Percentiles rank a stretch among this genome's conserved stretches.
Conservation (phyloP, 2,329 filamentous ascomycete species). For the Hortaea sp. region DNA sequence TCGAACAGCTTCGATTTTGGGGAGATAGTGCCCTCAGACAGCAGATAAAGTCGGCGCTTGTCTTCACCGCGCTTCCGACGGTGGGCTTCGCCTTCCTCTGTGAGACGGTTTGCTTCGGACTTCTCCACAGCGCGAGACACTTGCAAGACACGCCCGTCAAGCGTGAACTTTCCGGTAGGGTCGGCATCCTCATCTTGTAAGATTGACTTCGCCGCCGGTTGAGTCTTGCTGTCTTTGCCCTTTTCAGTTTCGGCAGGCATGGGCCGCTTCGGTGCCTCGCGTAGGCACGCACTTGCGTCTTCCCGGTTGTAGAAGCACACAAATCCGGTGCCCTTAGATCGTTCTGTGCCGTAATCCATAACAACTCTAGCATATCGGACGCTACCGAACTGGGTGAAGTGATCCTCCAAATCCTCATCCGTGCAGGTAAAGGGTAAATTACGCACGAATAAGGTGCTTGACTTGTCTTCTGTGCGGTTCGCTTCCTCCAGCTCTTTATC, state of each 20-base stretch:
- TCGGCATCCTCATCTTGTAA: constrained; percentile 80
- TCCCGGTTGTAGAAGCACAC: constrained; percentile 77
- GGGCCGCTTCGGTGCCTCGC: constrained; percentile 55
- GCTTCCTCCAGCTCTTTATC: constrained; percentile 34
- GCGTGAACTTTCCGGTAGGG: constrained; percentile 72
- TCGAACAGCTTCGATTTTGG: constrained; percentile 68
- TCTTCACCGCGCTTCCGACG: constrained; percentile 68
- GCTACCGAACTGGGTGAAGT: constrained; percentile 82
- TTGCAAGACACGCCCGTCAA: constrained; percentile 80
- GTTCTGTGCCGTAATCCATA: constrained; percentile 72
- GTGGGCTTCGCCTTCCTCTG: constrained; percentile 53
- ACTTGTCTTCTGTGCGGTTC: constrained; percentile 49
- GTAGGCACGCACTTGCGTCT: constrained; percentile 68
- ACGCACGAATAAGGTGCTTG: constrained; percentile 77
- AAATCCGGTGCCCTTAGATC: constrained; percentile 85
- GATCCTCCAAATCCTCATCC: constrained; percentile 70
- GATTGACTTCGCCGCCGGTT: constrained; percentile 61
- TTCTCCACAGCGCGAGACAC: constrained; percentile 78
- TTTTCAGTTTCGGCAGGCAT: constrained; percentile 21
- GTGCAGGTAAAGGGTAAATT: constrained; percentile 85
- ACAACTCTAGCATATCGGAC: constrained; percentile 87
- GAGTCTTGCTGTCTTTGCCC: constrained; percentile 14
- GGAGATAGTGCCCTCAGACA: constrained; percentile 76
- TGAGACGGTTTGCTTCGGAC: constrained; percentile 65
- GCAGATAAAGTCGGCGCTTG: constrained; percentile 78